These are phyloP conservation scores for Ambrosiella cleistominuta DNA, from an alignment of 2,329 filamentous ascomycete genomes.

Conservation along the genomic window DNA sequence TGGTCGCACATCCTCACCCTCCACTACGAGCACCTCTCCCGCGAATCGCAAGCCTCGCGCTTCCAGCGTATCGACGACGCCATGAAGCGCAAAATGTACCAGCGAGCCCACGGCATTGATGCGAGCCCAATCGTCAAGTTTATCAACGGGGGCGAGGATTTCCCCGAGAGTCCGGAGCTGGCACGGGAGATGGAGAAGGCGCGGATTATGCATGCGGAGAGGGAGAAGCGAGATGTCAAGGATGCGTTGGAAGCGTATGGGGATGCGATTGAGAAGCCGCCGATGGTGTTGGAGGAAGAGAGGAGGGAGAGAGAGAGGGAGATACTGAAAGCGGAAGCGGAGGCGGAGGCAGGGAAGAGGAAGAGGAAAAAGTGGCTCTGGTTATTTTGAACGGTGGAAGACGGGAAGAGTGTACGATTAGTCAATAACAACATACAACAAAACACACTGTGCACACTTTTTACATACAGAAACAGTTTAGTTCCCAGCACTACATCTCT, in stretches of 20 bases:
- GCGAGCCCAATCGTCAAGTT: slow-evolving; percentile 35
- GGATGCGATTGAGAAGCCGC: not conserved
- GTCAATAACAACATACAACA: not conserved
- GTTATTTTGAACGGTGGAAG: slow-evolving; percentile 3
- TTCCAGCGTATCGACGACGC: slow-evolving; percentile 66
- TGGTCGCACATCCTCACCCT: slow-evolving; percentile 58
- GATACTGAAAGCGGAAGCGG: not conserved
- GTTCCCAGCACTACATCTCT: not conserved
- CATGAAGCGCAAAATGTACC: slow-evolving; percentile 68
- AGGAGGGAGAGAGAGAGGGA: not conserved
- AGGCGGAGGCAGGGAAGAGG: not conserved
- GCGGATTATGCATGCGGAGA: slow-evolving; percentile 20
- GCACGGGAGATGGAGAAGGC: not conserved
- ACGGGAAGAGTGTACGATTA: not conserved
- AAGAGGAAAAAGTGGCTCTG: slow-evolving; percentile 13
- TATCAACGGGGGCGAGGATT: slow-evolving; percentile 17
- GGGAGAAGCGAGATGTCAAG: slow-evolving; percentile 16
- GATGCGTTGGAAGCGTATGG: slow-evolving; percentile 1
- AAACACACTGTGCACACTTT: not conserved
- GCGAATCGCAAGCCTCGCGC: slow-evolving; percentile 52
- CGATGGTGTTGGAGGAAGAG: not conserved
- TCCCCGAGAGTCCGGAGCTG: not conserved
- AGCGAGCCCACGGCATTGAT: slow-evolving; percentile 67
- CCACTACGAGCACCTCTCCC: slow-evolving; percentile 54
- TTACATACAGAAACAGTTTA: not conserved